Conservation (phyloP, 2,329 filamentous ascomycete species). For the Fusarium kyushuense region DNA sequence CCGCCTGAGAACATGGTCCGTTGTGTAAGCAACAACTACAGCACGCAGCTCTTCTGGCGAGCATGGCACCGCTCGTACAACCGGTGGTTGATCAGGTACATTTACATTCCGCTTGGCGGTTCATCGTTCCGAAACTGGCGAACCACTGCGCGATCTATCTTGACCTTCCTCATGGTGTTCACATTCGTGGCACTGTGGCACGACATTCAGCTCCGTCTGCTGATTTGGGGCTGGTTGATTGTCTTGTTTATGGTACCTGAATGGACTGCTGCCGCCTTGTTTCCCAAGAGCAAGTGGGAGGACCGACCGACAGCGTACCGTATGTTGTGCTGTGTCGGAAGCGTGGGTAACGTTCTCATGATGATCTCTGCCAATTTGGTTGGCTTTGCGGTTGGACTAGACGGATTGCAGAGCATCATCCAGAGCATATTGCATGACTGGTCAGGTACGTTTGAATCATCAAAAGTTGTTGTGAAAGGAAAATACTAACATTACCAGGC, state of each 20-base stretch:
- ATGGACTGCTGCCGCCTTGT: conserved; percentile 76
- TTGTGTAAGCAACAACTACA: conserved; percentile 96
- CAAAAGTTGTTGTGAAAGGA: background rate
- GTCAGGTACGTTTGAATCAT: conserved; percentile 64
- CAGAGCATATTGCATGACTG: conserved; percentile 80
- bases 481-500: conserved; percentile 60
- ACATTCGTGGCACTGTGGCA: conserved; percentile 99
- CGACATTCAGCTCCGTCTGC: conserved; percentile 88
- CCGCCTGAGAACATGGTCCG: conserved; percentile 98
- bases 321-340: conserved; percentile 82
- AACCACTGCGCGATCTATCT: conserved; percentile 68
- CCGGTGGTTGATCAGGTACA: conserved; percentile 92
- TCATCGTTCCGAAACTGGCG: conserved; percentile 61
- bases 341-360: conserved; percentile 87
- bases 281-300: conserved; percentile 80
- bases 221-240: conserved; percentile 98
- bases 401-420: conserved; percentile 83
- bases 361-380: conserved; percentile 97
- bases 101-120: conserved; percentile 92
- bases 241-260: conserved; percentile 95
- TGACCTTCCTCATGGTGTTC: conserved; percentile 87
- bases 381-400: conserved; percentile 91
- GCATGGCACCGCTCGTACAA: conserved; percentile 97
- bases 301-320: conserved; percentile 78
- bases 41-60: conserved; percentile 91